A percentile compares a stretch with the other conserved stretches of the same genome.
phyloP scores from a whole-genome alignment of 768 basidiomycete species.

The Leucocoprinus birnbaumii region DNA sequence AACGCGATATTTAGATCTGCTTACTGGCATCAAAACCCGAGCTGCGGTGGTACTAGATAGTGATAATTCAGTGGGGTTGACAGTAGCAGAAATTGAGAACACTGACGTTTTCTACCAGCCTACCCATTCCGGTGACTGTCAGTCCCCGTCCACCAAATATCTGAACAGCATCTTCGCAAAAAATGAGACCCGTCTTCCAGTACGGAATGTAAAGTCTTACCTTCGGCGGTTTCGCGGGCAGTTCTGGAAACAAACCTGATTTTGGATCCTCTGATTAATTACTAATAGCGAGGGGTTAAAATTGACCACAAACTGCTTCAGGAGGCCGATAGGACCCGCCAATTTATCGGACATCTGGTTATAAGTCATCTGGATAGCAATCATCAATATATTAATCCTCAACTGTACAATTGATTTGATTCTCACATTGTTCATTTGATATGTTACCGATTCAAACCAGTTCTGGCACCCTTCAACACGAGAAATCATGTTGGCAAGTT shows the following conservation, averaged over 20 bases:
- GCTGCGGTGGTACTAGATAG: conserved; percentile 70
- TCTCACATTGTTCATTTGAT: conserved; percentile 86
- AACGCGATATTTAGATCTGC: conserved; percentile 18
- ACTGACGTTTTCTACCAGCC: conserved; percentile 75
- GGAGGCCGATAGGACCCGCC: conserved; percentile 84
- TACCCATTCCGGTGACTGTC: conserved; percentile 86
- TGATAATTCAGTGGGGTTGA: neutral
- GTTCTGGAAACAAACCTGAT: conserved; percentile 64
- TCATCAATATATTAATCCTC: neutral
- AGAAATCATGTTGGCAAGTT: conserved; percentile 88
- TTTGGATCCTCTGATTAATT: neutral
- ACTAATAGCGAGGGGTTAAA: neutral
- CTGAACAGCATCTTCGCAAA: conserved; percentile 64
- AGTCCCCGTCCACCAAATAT: conserved; percentile 90
- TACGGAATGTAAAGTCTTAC: conserved; percentile 29
- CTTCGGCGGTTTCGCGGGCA: conserved; percentile 71
- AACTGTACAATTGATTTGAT: neutral
- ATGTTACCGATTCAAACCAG: conserved; percentile 88
- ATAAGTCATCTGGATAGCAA: conserved; percentile 69
- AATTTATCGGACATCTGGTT: conserved; percentile 80
- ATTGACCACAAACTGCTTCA: conserved; percentile 69
- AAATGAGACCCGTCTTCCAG: conserved; percentile 33
- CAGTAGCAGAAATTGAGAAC: neutral
- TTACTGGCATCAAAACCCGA: conserved; percentile 78
- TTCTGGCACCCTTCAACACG: conserved; percentile 83